These are phyloP conservation scores for Ehretia macrophylla DNA, from an alignment of 257 asterid species.

Conservation along the genomic window DNA sequence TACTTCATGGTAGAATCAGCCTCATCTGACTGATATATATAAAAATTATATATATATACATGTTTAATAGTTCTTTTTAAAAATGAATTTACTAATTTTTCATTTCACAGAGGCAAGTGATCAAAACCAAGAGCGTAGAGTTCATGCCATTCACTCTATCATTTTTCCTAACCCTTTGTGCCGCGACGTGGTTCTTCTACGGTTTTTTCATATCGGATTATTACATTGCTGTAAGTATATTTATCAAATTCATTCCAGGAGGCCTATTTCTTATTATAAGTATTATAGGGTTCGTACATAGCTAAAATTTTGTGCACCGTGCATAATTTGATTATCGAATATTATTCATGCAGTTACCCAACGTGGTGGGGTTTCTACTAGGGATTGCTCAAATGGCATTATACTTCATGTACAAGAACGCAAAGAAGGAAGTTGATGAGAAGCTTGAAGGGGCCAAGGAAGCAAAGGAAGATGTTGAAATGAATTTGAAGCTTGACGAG, in stretches of 20 bases:
- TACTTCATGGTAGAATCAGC: neutral
- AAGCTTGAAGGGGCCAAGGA: slow-evolving; percentile 17
- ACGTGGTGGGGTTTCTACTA: slow-evolving; percentile 53
- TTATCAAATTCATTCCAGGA: no score
- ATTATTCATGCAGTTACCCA: slow-evolving; percentile 44
- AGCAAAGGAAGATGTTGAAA: slow-evolving; percentile 16
- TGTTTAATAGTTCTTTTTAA: neutral
- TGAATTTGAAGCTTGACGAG: slow-evolving; percentile 10
- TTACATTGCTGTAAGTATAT: slow-evolving; percentile 62
- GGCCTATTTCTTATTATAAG: no score
- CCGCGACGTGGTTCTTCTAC: slow-evolving; percentile 65
- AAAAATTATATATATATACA: no score
- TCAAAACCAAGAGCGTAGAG: slow-evolving; percentile 62
- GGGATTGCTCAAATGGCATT: slow-evolving; percentile 61
- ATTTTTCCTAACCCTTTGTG: slow-evolving; percentile 56
- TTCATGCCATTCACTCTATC: slow-evolving; percentile 68
- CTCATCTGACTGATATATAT: no score
- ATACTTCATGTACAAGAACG: slow-evolving; percentile 53
- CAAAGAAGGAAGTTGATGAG: slow-evolving; percentile 16
- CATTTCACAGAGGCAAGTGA: slow-evolving; percentile 44
- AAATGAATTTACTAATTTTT: neutral
- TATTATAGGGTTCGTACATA: neutral
- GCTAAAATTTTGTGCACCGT: neutral
- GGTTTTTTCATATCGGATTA: slow-evolving; percentile 57
- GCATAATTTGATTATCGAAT: no score